These are phyloP conservation scores for Cytidiella melzeri DNA, from an alignment of 768 basidiomycete genomes.

Conservation along the genomic window DNA sequence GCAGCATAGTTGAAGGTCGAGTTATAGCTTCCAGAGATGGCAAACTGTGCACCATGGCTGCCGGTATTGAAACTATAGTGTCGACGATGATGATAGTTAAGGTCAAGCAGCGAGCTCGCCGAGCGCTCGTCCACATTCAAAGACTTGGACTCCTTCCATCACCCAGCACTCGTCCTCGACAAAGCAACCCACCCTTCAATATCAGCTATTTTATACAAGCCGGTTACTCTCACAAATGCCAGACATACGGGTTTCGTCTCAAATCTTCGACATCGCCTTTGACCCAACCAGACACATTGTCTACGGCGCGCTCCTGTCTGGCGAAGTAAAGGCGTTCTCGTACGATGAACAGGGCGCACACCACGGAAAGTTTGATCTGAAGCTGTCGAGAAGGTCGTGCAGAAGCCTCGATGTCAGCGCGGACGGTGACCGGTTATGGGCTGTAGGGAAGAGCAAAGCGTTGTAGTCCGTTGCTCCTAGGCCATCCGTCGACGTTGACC, in stretches of 20 bases:
- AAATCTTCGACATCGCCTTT: conserved; percentile 88
- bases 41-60: too few species aligned
- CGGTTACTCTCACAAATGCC: conserved; percentile 33
- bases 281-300: conserved; percentile 71
- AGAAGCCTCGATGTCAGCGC: conserved; percentile 63
- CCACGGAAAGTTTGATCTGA: conserved; percentile 50
- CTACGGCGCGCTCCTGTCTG: conserved; percentile 75
- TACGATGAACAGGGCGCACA: conserved; percentile 70
- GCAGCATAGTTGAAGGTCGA: too few species aligned
- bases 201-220: too few species aligned
- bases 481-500: conserved; percentile 1
- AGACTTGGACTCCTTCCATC: too few species aligned
- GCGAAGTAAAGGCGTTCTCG: conserved; percentile 73
- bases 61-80: too few species aligned
- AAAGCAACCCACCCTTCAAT: too few species aligned
- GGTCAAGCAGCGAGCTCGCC: too few species aligned
- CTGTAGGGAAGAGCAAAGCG: conserved; percentile 76
- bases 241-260: conserved; percentile 64
- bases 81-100: too few species aligned
- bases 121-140: too few species aligned
- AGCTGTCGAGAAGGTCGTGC: conserved; percentile 81
- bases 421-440: conserved; percentile 66
- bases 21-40: too few species aligned
- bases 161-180: too few species aligned
- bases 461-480: conserved; percentile 80